A percentile compares a stretch with the other conserved stretches of the same genome.
Conservation (phyloP, 2,329 filamentous ascomycete species). For the Arthrobotrys conoides region DNA sequence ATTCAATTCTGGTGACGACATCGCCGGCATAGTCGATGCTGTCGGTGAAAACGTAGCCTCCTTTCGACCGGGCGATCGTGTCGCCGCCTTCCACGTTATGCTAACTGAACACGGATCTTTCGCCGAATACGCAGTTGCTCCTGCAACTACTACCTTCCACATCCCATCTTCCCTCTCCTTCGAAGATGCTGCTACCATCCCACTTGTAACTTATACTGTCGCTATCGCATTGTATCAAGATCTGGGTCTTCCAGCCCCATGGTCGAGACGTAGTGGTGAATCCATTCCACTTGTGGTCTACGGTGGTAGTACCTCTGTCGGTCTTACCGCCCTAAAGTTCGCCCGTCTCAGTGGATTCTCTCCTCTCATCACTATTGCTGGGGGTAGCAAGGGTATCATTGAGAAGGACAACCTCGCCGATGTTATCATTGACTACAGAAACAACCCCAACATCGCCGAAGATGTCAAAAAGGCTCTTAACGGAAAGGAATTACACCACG, state of each 20-base stretch:
- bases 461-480: slow-evolving; percentile 69
- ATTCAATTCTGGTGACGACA: slow-evolving; percentile 72
- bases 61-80: slow-evolving; percentile 73
- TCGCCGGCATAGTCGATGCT: slow-evolving; percentile 72
- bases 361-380: slow-evolving; percentile 55
- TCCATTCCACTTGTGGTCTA: slow-evolving; percentile 69
- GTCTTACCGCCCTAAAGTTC: slow-evolving; percentile 52
- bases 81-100: slow-evolving; percentile 72
- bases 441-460: slow-evolving; percentile 70
- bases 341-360: slow-evolving; percentile 59
- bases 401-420: slow-evolving; percentile 64
- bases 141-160: slow-evolving; percentile 68
- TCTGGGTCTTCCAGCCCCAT: slow-evolving; percentile 71
- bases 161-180: slow-evolving; percentile 67
- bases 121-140: slow-evolving; percentile 69
- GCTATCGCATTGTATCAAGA: slow-evolving; percentile 70
- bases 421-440: slow-evolving; percentile 74
- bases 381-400: slow-evolving; percentile 57
- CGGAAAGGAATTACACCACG: slow-evolving; percentile 68
- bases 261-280: slow-evolving; percentile 65
- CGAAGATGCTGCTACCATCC: slow-evolving; percentile 73
- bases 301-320: slow-evolving; percentile 65
- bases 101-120: slow-evolving; percentile 59
- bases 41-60: slow-evolving; percentile 73
- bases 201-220: slow-evolving; percentile 72